Evolutionary conservation across 441 rosid genomes (phyloP).

Genomic region (Eruca vesicaria): DNA sequence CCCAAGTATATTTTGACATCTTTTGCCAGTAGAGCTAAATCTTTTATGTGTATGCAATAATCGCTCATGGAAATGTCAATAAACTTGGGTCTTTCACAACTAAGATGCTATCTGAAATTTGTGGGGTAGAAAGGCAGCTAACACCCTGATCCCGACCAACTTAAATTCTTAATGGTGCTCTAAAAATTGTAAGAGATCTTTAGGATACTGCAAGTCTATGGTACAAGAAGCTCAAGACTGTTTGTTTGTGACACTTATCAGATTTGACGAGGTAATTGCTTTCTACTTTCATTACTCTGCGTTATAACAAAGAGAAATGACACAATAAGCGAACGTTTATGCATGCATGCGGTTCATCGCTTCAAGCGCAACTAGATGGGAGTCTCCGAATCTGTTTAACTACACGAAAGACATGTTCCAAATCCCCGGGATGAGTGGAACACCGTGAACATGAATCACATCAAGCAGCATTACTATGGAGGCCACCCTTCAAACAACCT

Average conservation of each 20-base stretch:
- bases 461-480: conserved; percentile 88
- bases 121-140: not conserved
- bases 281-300: not conserved
- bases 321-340: not conserved
- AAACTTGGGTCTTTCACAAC: not conserved
- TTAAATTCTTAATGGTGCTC: too few relatives aligned
- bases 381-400: conserved; percentile 79
- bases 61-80: not conserved
- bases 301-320: not conserved
- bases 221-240: not conserved
- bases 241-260: conserved; percentile 46
- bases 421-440: conserved; percentile 54
- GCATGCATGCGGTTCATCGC: conserved; percentile 64
- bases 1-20: not conserved
- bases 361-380: conserved; percentile 91
- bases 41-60: not conserved
- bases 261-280: conserved; percentile 83
- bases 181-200: too few relatives aligned
- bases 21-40: not conserved
- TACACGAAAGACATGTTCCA: conserved; percentile 81
- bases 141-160: too few relatives aligned
- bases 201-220: too few relatives aligned
- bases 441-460: conserved; percentile 75
- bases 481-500: conserved; percentile 80
- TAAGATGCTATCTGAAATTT: not conserved